Conservation (phyloP, 108 stramenopile genomes). For the Cylindrotheca fusiformis region DNA sequence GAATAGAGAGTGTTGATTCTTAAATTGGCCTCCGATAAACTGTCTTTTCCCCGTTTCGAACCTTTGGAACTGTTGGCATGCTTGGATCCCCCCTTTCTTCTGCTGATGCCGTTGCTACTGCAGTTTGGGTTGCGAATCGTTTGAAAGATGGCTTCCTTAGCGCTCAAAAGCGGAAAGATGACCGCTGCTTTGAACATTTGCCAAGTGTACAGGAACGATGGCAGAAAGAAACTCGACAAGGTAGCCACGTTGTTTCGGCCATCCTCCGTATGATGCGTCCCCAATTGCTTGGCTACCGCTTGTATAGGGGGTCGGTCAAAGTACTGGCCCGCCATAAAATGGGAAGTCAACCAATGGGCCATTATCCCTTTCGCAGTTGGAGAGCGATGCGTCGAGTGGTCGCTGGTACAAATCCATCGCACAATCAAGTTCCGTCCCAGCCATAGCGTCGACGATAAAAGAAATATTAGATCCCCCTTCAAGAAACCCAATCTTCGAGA, state of each 20-base stretch:
- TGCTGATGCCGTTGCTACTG: not conserved
- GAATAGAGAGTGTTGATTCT: not conserved
- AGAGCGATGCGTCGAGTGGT: slow-evolving; percentile 15
- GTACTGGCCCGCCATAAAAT: slow-evolving; percentile 38
- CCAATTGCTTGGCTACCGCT: slow-evolving; percentile 25
- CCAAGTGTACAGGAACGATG: slow-evolving; percentile 3
- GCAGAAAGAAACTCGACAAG: slow-evolving; percentile 1
- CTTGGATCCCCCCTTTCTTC: not conserved
- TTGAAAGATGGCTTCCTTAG: not conserved
- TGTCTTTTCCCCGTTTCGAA: not conserved
- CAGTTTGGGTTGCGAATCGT: no score
- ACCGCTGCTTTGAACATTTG: slow-evolving; percentile 10
- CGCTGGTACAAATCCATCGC: slow-evolving; percentile 27
- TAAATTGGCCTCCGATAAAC: not conserved
- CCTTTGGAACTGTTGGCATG: not conserved
- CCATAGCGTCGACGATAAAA: slow-evolving; percentile 21
- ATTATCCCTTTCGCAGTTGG: slow-evolving; percentile 24
- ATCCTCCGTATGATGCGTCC: slow-evolving; percentile 9
- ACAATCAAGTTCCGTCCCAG: slow-evolving; percentile 32
- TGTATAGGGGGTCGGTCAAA: slow-evolving; percentile 41
- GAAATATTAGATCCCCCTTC: slow-evolving; percentile 15
- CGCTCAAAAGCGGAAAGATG: slow-evolving; percentile 6
- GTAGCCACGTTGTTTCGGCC: not conserved
- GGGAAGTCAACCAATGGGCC: slow-evolving; percentile 19
- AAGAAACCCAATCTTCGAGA: not conserved